phyloP scores from a whole-genome alignment of 2,329 filamentous ascomycete genomes.

The Raffaelea albimanens region DNA sequence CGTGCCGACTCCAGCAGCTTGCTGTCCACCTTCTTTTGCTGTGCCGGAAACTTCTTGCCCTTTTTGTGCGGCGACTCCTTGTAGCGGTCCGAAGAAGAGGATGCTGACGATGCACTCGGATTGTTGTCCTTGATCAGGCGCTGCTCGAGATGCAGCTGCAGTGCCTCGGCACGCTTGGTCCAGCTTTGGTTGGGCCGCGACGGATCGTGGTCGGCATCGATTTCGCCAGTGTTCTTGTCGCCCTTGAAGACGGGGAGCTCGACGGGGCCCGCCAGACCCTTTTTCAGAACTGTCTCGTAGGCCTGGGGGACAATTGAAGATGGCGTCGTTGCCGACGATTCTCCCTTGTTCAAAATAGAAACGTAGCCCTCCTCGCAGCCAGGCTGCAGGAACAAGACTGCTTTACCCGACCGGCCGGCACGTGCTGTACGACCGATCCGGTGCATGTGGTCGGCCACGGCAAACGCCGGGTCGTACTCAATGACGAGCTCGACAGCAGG shows the following conservation, averaged over 20 bases:
- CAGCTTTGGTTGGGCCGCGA: conserved; percentile 26
- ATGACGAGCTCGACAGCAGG: conserved; percentile 91
- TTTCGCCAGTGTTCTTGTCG: conserved; percentile 53
- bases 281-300: conserved; percentile 50
- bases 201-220: conserved; percentile 30
- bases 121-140: conserved; percentile 31
- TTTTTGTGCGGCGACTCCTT: too few species aligned
- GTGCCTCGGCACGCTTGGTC: conserved; percentile 38
- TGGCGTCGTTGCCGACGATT: conserved; percentile 18
- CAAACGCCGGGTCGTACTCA: conserved; percentile 94
- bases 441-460: conserved; percentile 86
- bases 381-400: conserved; percentile 81
- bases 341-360: conserved; percentile 33
- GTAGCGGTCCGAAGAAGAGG: too few species aligned
- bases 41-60: background rate
- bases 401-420: conserved; percentile 79
- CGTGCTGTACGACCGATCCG: conserved; percentile 90
- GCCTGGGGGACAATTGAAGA: conserved; percentile 38
- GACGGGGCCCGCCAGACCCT: conserved; percentile 52
- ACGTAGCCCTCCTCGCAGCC: conserved; percentile 91
- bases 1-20: conserved; percentile 71
- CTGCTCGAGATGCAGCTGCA: conserved; percentile 53
- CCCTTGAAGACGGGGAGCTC: conserved; percentile 49
- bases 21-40: conserved; percentile 16
- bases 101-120: too few species aligned